Base-by-base conservation (phyloP, 1,284 basidiomycete species). In the Flammula alnicola region DNA sequence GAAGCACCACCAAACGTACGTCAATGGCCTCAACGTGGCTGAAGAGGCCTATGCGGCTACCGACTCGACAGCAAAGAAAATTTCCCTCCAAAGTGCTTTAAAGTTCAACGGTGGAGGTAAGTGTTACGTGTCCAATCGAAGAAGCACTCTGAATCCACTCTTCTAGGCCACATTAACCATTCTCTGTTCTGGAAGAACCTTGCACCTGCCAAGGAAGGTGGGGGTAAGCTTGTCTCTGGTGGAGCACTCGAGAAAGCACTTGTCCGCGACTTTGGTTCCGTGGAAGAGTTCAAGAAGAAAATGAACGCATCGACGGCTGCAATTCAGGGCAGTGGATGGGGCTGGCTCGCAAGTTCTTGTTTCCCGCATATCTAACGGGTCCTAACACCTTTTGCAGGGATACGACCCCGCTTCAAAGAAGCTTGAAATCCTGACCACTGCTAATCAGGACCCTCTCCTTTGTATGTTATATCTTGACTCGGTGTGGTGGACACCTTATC, bases 131-230 rank as follows among this genome's bases (percentile, higher is more conserved):
- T 31, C n/a, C 40, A 19, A 44, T 41, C 42, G 10, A 14, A 8
- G 10, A 5, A 20, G 20, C 26, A 29, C 25, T 32, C 11, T 29
- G 17, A 35, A 27, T 33, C 33, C 26, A 12, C 16, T 29, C 26
- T 20, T 36, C 17, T 54, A 90, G 88, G 90, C 5, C 90, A 93
- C 64, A 91, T 93, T 68, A 94, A 94, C 72, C 93, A 94, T 70
- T 87, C 94, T 35, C 82, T 99, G 47, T 99, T 99, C 81, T 99
- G 96, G 97, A 94, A 89, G 75, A 98, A 97, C 76, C 84, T 98
- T 59, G 88, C 93, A 1, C 78, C 86, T 16, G 73, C 74, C 23
- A 75, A 74, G 59, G 77, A 69, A 32, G 68, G 81, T 55, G 86
- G 90, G 61, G 88, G 88, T 44, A 84, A 82, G 65, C 76, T 94